Conservation (phyloP, 1,284 basidiomycete species). For the Sporisorium graminicola region DNA sequence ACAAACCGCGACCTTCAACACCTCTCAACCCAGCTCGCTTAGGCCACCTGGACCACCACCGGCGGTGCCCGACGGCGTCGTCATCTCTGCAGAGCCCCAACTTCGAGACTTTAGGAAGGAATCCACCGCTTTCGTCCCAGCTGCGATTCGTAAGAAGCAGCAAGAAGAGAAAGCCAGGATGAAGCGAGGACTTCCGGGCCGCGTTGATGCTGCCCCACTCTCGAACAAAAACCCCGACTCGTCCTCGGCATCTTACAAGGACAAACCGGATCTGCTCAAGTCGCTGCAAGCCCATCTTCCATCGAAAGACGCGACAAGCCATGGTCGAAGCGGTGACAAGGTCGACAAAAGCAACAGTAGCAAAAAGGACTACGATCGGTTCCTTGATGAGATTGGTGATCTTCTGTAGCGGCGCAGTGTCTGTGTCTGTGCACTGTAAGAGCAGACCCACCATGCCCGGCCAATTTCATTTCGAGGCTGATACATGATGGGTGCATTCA, state of each 20-base stretch:
- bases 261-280: slow-evolving; percentile 31
- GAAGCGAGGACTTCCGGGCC: slow-evolving; percentile 52
- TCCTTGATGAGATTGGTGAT: slow-evolving; percentile 47
- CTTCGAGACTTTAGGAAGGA: slow-evolving; percentile 67
- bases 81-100: slow-evolving; percentile 63
- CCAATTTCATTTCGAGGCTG: slow-evolving; percentile 4
- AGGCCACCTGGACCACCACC: slow-evolving; percentile 38
- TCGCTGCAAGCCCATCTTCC: slow-evolving; percentile 34
- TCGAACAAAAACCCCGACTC: slow-evolving; percentile 21
- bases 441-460: not conserved
- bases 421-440: not conserved
- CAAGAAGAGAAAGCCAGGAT: slow-evolving; percentile 50
- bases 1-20: not conserved
- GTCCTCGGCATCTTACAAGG: slow-evolving; percentile 10
- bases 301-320: slow-evolving; percentile 3
- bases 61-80: slow-evolving; percentile 31
- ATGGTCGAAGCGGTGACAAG: not conserved
- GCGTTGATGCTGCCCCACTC: slow-evolving; percentile 56
- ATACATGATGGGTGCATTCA: slow-evolving; percentile 7
- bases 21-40: not conserved
- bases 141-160: slow-evolving; percentile 58
- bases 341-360: not conserved
- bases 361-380: slow-evolving; percentile 42
- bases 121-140: slow-evolving; percentile 64
- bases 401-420: slow-evolving; percentile 18